phyloP scores from a whole-genome alignment of 768 basidiomycete genomes.

The Glaciozyma martinii region DNA sequence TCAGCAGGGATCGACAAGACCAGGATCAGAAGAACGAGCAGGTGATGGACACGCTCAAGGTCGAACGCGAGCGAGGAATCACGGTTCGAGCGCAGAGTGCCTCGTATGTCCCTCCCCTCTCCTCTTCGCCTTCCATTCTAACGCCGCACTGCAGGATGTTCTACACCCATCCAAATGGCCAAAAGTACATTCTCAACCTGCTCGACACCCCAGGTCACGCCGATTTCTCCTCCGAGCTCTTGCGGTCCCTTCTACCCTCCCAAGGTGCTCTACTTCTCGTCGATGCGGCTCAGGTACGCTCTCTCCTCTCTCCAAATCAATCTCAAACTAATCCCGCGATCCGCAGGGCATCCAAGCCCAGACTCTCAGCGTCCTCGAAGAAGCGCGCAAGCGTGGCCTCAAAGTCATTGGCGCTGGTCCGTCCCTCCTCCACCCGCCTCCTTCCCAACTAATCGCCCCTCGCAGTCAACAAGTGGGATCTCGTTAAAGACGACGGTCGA shows the following conservation, averaged over 20 bases:
- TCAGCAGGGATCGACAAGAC: conserved; percentile 45
- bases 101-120: conserved; percentile 45
- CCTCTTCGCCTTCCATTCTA: neutral
- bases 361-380: conserved; percentile 87
- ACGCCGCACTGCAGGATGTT: conserved; percentile 58
- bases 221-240: conserved; percentile 96
- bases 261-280: conserved; percentile 80
- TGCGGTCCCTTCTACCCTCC: conserved; percentile 80
- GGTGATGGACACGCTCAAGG: conserved; percentile 86
- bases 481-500: conserved; percentile 27
- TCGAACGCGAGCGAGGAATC: conserved; percentile 92
- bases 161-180: conserved; percentile 47
- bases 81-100: conserved; percentile 97
- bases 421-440: conserved; percentile 45
- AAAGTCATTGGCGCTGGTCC: conserved; percentile 38
- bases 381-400: conserved; percentile 69
- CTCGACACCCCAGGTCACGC: conserved; percentile 98
- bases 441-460: neutral
- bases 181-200: conserved; percentile 70
- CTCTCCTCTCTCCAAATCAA: too few species aligned
- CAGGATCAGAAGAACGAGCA: conserved; percentile 64
- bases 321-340: conserved; percentile 40
- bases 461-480: conserved; percentile 31
- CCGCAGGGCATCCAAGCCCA: conserved; percentile 79
- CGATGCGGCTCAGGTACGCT: conserved; percentile 48